phyloP scores from a whole-genome alignment of 805 yeast genomes.

The Pichia thaimueangensis region DNA sequence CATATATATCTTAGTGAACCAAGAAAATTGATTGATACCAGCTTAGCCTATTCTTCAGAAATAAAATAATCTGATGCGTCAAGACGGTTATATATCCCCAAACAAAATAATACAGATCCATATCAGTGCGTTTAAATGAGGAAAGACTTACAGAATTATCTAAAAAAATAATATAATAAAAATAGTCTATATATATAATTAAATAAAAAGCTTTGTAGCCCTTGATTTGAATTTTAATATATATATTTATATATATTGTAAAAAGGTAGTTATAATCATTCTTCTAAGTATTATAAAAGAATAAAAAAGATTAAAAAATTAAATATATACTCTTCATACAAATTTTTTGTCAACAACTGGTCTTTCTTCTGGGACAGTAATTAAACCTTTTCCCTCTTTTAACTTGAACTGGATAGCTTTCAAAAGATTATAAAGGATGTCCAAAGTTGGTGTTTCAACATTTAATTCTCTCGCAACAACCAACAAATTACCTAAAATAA shows the following conservation, averaged over 20 bases:
- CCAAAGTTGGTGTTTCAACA: conserved; percentile 53
- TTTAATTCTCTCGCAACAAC: conserved; percentile 41
- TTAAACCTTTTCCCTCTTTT: conserved; percentile 48
- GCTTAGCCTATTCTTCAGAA: too few species aligned
- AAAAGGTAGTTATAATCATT: neutral
- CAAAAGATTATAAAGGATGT: conserved; percentile 51
- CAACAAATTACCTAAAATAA: conserved; percentile 61
- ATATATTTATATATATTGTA: neutral
- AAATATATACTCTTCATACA: conserved; percentile 14
- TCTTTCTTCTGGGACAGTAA: conserved; percentile 37
- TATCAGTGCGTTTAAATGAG: too few species aligned
- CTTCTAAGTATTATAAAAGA: neutral
- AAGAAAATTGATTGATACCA: too few species aligned
- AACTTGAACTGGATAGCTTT: conserved; percentile 54
- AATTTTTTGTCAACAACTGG: too few species aligned
- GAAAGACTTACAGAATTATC: too few species aligned
- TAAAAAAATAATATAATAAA: too few species aligned
- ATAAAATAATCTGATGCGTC: too few species aligned
- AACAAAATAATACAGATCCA: too few species aligned
- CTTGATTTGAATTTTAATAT: neutral
- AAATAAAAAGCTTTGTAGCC: too few species aligned
- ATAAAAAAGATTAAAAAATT: conserved; percentile 9
- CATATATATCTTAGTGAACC: too few species aligned
- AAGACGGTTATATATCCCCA: too few species aligned
- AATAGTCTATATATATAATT: too few species aligned